Percentiles rank a stretch among this genome's conserved stretches.
Conservation (phyloP, 805 yeast species). For the Torulaspora maleeae region DNA sequence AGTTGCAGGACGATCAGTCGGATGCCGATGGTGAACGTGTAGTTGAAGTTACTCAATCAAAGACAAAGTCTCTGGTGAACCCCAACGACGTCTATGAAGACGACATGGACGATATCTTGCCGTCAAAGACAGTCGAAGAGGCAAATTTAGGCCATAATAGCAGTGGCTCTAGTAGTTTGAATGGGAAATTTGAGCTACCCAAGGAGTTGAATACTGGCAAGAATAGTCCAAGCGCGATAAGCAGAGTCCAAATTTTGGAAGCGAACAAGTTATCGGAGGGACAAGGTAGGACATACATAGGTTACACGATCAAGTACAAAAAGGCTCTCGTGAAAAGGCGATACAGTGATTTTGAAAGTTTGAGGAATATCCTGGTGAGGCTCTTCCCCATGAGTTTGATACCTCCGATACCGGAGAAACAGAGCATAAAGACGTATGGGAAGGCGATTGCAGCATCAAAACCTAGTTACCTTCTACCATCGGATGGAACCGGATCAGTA, state of each 20-base stretch:
- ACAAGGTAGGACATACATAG: constrained; percentile 43
- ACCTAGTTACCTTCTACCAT: constrained; percentile 28
- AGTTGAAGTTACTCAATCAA: background rate
- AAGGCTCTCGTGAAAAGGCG: constrained; percentile 62
- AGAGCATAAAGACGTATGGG: constrained; percentile 37
- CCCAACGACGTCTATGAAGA: constrained; percentile 30
- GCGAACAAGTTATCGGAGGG: constrained; percentile 33
- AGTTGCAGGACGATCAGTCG: background rate
- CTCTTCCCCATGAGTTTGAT: constrained; percentile 76
- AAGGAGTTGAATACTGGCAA: background rate
- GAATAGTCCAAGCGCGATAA: background rate
- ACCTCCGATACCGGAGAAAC: constrained; percentile 94
- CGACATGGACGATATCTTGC: constrained; percentile 22
- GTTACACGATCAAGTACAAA: constrained; percentile 66
- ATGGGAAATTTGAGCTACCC: background rate
- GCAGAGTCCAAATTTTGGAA: constrained; percentile 27
- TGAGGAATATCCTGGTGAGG: constrained; percentile 62
- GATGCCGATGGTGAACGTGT: background rate
- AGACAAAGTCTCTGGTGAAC: constrained; percentile 7
- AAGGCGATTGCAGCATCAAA: constrained; percentile 31
- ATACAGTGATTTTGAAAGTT: constrained; percentile 86
- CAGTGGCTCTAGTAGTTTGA: constrained; percentile 7
- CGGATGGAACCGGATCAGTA: constrained; percentile 31
- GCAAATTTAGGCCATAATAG: constrained; percentile 11
- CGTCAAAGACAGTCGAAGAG: constrained; percentile 6